phyloP scores from a whole-genome alignment of 208 protist species.

The Crithidia sp. region DNA sequence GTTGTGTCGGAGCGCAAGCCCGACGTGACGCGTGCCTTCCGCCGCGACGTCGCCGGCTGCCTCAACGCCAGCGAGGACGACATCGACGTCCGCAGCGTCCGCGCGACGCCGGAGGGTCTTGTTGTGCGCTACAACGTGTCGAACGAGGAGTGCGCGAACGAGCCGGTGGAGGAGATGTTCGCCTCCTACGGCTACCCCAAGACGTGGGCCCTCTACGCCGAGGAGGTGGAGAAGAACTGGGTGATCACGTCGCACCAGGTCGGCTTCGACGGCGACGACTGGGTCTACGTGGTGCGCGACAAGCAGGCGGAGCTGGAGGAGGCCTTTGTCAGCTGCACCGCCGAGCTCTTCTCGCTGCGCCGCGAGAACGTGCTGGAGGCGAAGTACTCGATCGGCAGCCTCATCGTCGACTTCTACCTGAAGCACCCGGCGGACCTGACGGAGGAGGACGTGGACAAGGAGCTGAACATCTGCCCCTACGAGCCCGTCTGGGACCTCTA shows the following conservation, averaged over 20 bases:
- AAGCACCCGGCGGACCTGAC: conserved; percentile 44
- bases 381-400: conserved; percentile 28
- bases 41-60: conserved; percentile 36
- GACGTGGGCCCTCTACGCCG: conserved; percentile 54
- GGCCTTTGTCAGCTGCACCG: conserved; percentile 40
- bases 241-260: conserved; percentile 59
- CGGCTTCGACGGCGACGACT: conserved; percentile 79
- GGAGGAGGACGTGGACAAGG: conserved; percentile 35
- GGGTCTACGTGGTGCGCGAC: conserved; percentile 55
- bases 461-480: conserved; percentile 47
- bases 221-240: conserved; percentile 28
- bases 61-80: conserved; percentile 25
- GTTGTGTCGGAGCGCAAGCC: conserved; percentile 19
- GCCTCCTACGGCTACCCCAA: conserved; percentile 46
- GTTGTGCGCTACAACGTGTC: conserved; percentile 44
- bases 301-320: conserved; percentile 39
- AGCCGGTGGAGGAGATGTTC: conserved; percentile 28
- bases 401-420: conserved; percentile 57
- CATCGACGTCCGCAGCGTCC: conserved; percentile 32
- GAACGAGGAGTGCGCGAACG: conserved; percentile 15
- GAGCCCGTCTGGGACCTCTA: conserved; percentile 63
- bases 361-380: conserved; percentile 41
- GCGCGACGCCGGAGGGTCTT: conserved; percentile 30
- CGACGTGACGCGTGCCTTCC: conserved; percentile 45
- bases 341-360: conserved; percentile 37